phyloP scores from a whole-genome alignment of 2,329 filamentous ascomycete genomes.

The Exophiala mesophila region DNA sequence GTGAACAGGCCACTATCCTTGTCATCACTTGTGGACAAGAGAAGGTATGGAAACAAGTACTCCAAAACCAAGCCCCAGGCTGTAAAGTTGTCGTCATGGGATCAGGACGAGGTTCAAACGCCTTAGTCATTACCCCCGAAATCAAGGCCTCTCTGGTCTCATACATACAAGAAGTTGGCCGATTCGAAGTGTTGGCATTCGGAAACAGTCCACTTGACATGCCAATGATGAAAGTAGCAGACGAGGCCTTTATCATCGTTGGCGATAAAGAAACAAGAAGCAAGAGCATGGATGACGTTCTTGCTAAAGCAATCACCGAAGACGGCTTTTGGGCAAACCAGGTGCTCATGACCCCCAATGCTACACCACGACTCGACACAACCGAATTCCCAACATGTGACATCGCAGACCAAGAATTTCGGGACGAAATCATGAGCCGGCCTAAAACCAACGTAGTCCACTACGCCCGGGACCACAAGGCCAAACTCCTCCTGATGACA shows the following conservation, averaged over 20 bases:
- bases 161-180: conserved; percentile 34
- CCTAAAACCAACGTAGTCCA: conserved; percentile 29
- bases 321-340: conserved; percentile 43
- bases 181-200: conserved; percentile 50
- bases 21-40: conserved; percentile 54
- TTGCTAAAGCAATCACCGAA: conserved; percentile 40
- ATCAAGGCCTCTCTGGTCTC: conserved; percentile 49
- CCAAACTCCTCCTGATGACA: conserved; percentile 50
- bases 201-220: conserved; percentile 59
- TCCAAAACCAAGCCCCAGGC: conserved; percentile 42
- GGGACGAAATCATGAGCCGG: conserved; percentile 21
- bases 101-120: conserved; percentile 44
- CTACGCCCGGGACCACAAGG: conserved; percentile 43
- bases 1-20: conserved; percentile 42
- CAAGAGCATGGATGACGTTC: conserved; percentile 48
- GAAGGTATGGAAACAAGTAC: conserved; percentile 52
- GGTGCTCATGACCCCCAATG: conserved; percentile 40
- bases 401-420: conserved; percentile 30
- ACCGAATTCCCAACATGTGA: conserved; percentile 40
- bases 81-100: conserved; percentile 49
- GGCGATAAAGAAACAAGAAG: conserved; percentile 46
- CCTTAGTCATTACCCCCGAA: conserved; percentile 47
- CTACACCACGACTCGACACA: conserved; percentile 40
- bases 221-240: conserved; percentile 51
- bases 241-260: conserved; percentile 54